Base-by-base conservation (phyloP, 768 basidiomycete genomes). In the Leccinum uliginosum region DNA sequence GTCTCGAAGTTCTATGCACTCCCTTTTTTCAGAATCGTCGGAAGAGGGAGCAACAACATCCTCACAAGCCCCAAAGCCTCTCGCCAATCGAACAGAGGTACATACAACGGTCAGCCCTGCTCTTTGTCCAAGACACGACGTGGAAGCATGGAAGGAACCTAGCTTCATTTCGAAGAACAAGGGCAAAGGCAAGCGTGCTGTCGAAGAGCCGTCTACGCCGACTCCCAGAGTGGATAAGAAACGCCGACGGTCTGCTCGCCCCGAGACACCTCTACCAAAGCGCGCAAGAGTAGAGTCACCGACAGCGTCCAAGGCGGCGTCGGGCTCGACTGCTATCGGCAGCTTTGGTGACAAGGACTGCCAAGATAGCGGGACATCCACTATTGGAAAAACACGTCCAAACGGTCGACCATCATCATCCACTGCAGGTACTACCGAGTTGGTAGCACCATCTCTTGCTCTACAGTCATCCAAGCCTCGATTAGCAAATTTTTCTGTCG, bases 71-170 rank as follows among this genome's bases (percentile, higher is more conserved):
- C 19, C 38, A 11, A 6, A 11, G 3, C 30, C 9, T 34, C 26
- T 55, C 3, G 38, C 34, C 5, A 5, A 8, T 21, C 51, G 14
- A 55, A 40, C 26, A 19, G 44, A 51, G 17, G 17, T 34, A 24
- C 47, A 51, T 30, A 56, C 46, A 55, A 21, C 38, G 19, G 21
- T 24, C 30, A 51, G n/a, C n/a, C 29, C 38, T 43, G 5, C 6
- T 3, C 44, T 46, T 11, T 29, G 43, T 30, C 53, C 60, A 24
- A 48, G 35, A 40, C 73, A 73, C 35, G 64, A 74, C 49, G 29
- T 67, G 5, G 60, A 57, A 21, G 58, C 71, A 50, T 73, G 72
- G 72, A 68, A 66, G 50, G 54, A 62, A 21, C 72, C 72, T 11
- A 73, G 70, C 48, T 73, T 73, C 54, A 62, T 73, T 51, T 6